phyloP scores from a whole-genome alignment of 164 flowering plant genomes.

The Amborella trichopoda region DNA sequence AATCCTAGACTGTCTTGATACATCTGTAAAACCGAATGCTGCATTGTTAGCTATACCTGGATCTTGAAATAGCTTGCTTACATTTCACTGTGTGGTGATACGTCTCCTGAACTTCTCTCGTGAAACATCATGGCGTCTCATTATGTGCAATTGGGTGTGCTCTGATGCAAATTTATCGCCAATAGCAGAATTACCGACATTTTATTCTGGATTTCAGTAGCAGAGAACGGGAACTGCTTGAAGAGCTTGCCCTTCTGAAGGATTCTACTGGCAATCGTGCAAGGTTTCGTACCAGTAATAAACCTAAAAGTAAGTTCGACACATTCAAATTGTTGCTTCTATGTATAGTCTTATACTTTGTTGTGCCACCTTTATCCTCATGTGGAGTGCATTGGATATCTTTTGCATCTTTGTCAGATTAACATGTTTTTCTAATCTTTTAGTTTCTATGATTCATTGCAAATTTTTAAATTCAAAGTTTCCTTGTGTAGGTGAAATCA shows the following conservation, averaged over 20 bases:
- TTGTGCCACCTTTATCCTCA: background rate
- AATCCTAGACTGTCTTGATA: too few species aligned
- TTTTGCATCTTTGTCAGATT: background rate
- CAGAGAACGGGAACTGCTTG: constrained; percentile 83
- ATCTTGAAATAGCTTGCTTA: too few species aligned
- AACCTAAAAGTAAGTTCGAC: constrained; percentile 33
- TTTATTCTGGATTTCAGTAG: too few species aligned
- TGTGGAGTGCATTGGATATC: background rate
- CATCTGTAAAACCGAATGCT: too few species aligned
- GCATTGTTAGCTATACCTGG: too few species aligned
- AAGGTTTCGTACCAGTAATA: constrained; percentile 40
- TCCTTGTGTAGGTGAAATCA: constrained; percentile 30
- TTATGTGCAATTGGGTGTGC: too few species aligned
- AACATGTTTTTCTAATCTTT: background rate
- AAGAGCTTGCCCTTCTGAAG: constrained; percentile 54
- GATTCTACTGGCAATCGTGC: constrained; percentile 26
- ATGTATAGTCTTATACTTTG: background rate
- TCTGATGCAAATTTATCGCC: too few species aligned
- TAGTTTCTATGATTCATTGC: background rate
- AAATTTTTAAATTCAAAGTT: background rate
- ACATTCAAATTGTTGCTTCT: background rate
- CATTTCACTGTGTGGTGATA: too few species aligned
- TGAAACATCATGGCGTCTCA: too few species aligned
- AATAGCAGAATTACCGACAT: too few species aligned
- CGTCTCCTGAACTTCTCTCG: too few species aligned